These are phyloP conservation scores for Ganoderma lingzhi DNA, from an alignment of 1,284 basidiomycete species.

Conservation along the genomic window DNA sequence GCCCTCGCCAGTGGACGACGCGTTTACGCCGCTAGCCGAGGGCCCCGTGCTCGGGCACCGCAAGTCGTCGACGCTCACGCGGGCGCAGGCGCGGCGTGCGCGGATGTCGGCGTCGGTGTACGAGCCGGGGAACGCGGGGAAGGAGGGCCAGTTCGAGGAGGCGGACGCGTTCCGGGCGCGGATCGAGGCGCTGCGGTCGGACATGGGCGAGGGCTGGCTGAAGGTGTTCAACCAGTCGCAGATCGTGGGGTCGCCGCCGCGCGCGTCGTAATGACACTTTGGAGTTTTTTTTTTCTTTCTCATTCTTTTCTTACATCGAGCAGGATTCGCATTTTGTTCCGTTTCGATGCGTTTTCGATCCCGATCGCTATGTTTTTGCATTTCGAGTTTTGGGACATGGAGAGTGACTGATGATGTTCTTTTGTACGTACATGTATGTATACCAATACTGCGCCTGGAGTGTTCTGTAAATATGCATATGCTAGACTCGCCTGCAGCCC, in stretches of 20 bases:
- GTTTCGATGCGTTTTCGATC: not conserved
- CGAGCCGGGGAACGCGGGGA: slow-evolving; percentile 51
- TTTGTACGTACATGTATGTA: slow-evolving; percentile 31
- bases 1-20: slow-evolving; percentile 30
- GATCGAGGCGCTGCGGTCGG: slow-evolving; percentile 83
- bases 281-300: slow-evolving; percentile 11
- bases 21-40: slow-evolving; percentile 20
- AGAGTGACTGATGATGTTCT: not conserved
- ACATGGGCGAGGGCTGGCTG: slow-evolving; percentile 89
- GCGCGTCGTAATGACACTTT: slow-evolving; percentile 20
- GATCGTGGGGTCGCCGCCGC: slow-evolving; percentile 39
- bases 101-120: slow-evolving; percentile 67
- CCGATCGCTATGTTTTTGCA: not conserved
- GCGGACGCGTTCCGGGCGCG: slow-evolving; percentile 77
- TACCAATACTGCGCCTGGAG: slow-evolving; percentile 28
- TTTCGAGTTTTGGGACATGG: slow-evolving; percentile 22
- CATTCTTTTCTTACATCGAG: not conserved
- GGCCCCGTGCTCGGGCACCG: slow-evolving; percentile 27
- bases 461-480: slow-evolving; percentile 23
- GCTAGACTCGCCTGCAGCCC: slow-evolving; percentile 18
- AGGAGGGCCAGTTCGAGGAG: slow-evolving; percentile 50
- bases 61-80: slow-evolving; percentile 41
- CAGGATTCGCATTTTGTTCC: not conserved
- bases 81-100: slow-evolving; percentile 55
- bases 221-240: slow-evolving; percentile 81